These are phyloP conservation scores for Teratosphaeria epicoccoides DNA, from an alignment of 2,329 filamentous ascomycete species.

Conservation along the genomic window DNA sequence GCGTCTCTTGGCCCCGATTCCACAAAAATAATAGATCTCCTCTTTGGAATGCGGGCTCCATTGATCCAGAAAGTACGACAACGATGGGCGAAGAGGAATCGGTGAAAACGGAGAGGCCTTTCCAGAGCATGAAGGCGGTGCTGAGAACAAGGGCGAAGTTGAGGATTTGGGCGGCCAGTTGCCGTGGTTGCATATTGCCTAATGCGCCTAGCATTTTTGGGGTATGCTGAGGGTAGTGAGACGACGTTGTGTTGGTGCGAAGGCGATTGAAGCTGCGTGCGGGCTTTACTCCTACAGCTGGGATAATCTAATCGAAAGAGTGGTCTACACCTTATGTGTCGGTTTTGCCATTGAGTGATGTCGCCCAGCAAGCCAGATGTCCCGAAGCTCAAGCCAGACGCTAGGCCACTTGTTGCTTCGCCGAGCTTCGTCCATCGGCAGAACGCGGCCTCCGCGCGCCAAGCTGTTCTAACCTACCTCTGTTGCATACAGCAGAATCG, in stretches of 20 bases:
- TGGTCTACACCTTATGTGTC: not conserved
- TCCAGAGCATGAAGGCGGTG: conserved; percentile 88
- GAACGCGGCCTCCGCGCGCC: not conserved
- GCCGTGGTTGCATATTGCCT: conserved; percentile 59
- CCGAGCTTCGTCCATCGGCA: not conserved
- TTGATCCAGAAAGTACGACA: conserved; percentile 72
- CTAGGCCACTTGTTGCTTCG: not conserved
- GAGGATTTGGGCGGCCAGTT: conserved; percentile 69
- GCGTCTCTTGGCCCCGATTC: conserved; percentile 56
- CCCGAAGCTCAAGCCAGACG: not conserved
- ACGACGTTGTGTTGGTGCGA: not conserved
- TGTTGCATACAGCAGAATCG: not conserved
- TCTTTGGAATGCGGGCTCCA: conserved; percentile 74
- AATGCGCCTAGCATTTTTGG: conserved; percentile 57
- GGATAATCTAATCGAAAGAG: not conserved
- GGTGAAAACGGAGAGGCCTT: conserved; percentile 68
- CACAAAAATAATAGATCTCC: conserved; percentile 67
- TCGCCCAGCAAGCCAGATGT: not conserved
- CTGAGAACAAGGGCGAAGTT: conserved; percentile 87
- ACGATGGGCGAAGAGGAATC: conserved; percentile 60
- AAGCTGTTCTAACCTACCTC: not conserved
- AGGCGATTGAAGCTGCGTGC: not conserved
- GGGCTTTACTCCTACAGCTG: not conserved
- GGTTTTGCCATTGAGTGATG: not conserved
- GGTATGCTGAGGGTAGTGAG: not conserved